A percentile compares a stretch with the other conserved stretches of the same genome.
phyloP scores from a whole-genome alignment of 2,329 filamentous ascomycete genomes.

The Fusarium cyanostomum region DNA sequence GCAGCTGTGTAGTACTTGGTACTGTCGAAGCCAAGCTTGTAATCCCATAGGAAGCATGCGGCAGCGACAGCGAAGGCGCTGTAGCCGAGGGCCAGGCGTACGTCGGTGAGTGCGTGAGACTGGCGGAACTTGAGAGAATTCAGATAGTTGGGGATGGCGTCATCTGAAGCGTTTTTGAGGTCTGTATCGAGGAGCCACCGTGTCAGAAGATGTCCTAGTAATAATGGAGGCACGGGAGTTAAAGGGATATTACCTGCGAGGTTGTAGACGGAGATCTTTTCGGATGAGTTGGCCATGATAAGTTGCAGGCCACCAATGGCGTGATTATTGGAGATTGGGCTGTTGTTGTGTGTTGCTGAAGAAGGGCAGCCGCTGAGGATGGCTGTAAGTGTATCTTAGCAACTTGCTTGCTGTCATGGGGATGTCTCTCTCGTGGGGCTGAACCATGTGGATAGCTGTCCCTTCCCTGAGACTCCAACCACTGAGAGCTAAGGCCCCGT shows the following conservation, averaged over 20 bases:
- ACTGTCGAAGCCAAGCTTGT: slow-evolving; percentile 85
- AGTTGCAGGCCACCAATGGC: slow-evolving; percentile 2
- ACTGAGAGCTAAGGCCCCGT: slow-evolving; percentile 1
- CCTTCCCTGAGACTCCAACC: slow-evolving; percentile 23
- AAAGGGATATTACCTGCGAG: slow-evolving; percentile 62
- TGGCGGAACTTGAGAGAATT: slow-evolving; percentile 87
- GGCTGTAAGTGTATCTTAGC: slow-evolving; percentile 26
- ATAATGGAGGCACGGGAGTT: background rate
- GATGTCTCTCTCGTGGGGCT: slow-evolving; percentile 28
- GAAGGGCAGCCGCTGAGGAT: slow-evolving; percentile 19
- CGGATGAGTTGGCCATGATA: slow-evolving; percentile 50
- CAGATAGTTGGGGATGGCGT: slow-evolving; percentile 93
- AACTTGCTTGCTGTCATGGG: slow-evolving; percentile 13
- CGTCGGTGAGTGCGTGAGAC: slow-evolving; percentile 81
- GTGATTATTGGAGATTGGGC: background rate
- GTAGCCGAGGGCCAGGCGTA: slow-evolving; percentile 86
- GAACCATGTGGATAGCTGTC: slow-evolving; percentile 38
- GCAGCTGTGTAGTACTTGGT: slow-evolving; percentile 84
- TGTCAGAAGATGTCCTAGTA: slow-evolving; percentile 35
- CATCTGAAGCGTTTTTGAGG: slow-evolving; percentile 95
- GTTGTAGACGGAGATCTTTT: slow-evolving; percentile 74
- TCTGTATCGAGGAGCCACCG: slow-evolving; percentile 63
- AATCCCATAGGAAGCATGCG: slow-evolving; percentile 90
- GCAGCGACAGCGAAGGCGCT: slow-evolving; percentile 80
- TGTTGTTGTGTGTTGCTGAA: slow-evolving; percentile 13